These are phyloP conservation scores for Podospora bellae-mahoneyi DNA, from an alignment of 495 filamentous ascomycete genomes.

Conservation along the genomic window DNA sequence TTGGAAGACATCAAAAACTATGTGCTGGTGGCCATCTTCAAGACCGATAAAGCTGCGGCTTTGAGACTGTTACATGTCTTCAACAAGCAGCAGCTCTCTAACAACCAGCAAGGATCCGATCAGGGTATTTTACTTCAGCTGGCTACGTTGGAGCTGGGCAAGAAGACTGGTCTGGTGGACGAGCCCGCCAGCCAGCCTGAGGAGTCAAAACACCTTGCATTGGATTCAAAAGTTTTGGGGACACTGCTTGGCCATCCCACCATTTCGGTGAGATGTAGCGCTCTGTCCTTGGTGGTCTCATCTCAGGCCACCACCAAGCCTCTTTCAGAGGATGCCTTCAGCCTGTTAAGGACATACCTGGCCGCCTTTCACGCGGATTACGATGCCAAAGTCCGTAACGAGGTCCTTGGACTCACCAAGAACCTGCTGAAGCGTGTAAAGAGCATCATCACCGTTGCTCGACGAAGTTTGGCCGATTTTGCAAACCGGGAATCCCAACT, in stretches of 20 bases:
- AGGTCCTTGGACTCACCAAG: constrained; percentile 64
- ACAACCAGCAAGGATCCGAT: constrained; percentile 46
- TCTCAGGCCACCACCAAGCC: constrained; percentile 68
- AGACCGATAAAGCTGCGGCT: constrained; percentile 52
- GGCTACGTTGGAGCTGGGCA: constrained; percentile 69
- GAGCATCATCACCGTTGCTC: constrained; percentile 43
- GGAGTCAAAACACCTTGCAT: constrained; percentile 29
- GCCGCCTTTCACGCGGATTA: constrained; percentile 71
- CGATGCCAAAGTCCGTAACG: constrained; percentile 78
- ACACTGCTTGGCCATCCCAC: constrained; percentile 60
- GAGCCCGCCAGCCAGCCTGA: constrained; percentile 59
- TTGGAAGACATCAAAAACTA: constrained; percentile 67
- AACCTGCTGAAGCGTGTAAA: constrained; percentile 65
- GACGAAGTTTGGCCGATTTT: constrained; percentile 30
- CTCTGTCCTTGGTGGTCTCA: constrained; percentile 68
- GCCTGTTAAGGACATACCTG: constrained; percentile 58
- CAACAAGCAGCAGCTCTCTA: constrained; percentile 36
- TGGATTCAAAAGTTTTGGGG: constrained; percentile 45
- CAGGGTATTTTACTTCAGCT: constrained; percentile 58
- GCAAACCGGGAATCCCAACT: constrained; percentile 6
- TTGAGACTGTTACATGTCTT: constrained; percentile 52
- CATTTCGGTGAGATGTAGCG: constrained; percentile 63
- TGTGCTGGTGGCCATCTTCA: constrained; percentile 70
- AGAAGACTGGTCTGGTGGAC: constrained; percentile 71
- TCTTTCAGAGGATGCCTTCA: constrained; percentile 56